Base-by-base conservation (phyloP, 2,329 filamentous ascomycete species). In the Penicillium sp. region DNA sequence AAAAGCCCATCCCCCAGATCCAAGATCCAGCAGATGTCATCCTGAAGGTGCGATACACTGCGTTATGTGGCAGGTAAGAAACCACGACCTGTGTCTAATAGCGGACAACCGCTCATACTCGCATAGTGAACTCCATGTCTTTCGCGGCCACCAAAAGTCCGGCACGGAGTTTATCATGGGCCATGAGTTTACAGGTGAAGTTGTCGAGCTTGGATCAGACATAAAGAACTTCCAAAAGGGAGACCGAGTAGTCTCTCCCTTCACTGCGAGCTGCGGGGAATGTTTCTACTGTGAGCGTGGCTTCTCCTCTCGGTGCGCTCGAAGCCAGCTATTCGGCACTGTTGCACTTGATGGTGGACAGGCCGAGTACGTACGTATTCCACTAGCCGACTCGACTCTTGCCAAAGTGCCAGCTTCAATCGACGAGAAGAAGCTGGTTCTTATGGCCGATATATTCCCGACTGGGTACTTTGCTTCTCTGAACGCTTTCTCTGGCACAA, bases 401-500 rank as follows among this genome's bases (percentile, higher is more conserved):
- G 81, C 92, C 64, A 85, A 85, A 61, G 87, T 90, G 0, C 88
- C 89, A 0, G 70, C 82, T 0, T 81, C 80, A 3, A 87, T 94
- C 56, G 84, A 87, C 18, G 87, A 92, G 65, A 82, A 88, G 61
- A 86, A 85, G 35, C 78, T 95, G 29, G 85, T 95, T 5, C 79
- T 96, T 22, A 95, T 96, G 91, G 90, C 90, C 5, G 91, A 96
- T 69, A 95, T 96, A 64, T 94, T 93, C 73, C 91, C 90, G 0
- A 89, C 86, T 0, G 74, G 92, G 1, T 95, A 84, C 74, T 95
- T 91, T 64, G 90, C 89, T 1, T 89, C 89, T 2, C 80, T 82
- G 50, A 92, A 90, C 66, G 91, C 85, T 2, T 87, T 94, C 68
- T 81, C 82, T 47, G 74, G 85, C 66, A 77, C 88, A 35, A 74